Base-by-base conservation (phyloP, 345 rosid species). In the Eucalyptus guilfoylei region DNA sequence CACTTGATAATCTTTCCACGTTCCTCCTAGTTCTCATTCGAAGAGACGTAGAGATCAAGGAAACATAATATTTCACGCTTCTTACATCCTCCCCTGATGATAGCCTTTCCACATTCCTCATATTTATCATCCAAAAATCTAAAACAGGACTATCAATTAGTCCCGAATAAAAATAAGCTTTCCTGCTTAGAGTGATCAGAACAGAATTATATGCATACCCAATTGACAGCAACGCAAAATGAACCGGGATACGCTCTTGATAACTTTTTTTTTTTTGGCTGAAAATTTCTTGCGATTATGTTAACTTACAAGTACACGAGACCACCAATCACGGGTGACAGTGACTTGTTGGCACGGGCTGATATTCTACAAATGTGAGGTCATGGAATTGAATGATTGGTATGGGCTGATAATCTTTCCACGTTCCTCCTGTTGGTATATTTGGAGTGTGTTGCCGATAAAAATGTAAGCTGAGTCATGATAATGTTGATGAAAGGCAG, bases 181-280 rank as follows among this genome's bases (percentile, higher is more conserved):
- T 32, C 80, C 9, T n/a, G 7, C 80, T 32, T 67, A 67, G 80
- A 32, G 80, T 67, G 40, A 67, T 67, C 1, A 67, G 40, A 67
- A 34, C 23, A 67, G 14, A 16, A 67, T 4, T 8, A 67, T 32
- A 67, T 4, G 23, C 80, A 32, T 8, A 4, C 52, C 11, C 11
- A 67, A 34, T 4, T 15, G 80, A 64, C 19, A 7, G 37, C 37
- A 7, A 64, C 3, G 2, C 14, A 64, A 64, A 64, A 64, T 7
- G 15, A 60, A 28, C 32, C 1, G 4, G 5, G 10, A 64, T 30
- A 14, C 16, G 8, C 72, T 14, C 7, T 3, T 62, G 69, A 30
- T 14, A 1, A 49, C 1, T 13, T 4, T 49, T 6, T 2, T 14
- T n/a, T 8, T n/a, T 8, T 14, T n/a, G n/a, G 1, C 24, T 52